phyloP scores from a whole-genome alignment of 441 rosid species.

The Flueggea neowawraea region DNA sequence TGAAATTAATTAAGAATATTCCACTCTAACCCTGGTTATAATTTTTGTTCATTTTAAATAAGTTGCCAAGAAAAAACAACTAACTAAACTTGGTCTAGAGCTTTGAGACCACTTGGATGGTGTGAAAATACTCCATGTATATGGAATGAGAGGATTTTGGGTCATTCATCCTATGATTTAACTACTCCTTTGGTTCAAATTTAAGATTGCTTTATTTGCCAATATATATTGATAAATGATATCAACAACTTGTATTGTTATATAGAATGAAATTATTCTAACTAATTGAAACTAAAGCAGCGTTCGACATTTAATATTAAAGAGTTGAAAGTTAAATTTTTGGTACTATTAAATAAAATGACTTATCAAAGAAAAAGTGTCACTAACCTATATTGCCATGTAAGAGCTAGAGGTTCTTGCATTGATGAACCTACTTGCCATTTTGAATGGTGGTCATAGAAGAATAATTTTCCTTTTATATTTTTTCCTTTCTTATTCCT shows the following conservation, averaged over 20 bases:
- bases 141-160: background rate
- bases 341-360: no score
- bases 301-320: no score
- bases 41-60: no score
- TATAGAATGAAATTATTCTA: no score
- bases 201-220: background rate
- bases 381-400: no score
- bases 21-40: conserved; percentile 14
- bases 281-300: no score
- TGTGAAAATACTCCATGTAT: background rate
- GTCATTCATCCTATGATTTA: conserved; percentile 7
- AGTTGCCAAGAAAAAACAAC: no score
- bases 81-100: no score
- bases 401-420: background rate
- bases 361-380: no score
- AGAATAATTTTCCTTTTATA: background rate
- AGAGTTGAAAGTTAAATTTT: no score
- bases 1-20: conserved; percentile 16
- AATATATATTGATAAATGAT: conserved; percentile 2
- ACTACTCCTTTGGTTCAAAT: conserved; percentile 4
- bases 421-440: background rate
- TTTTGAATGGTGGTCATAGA: background rate
- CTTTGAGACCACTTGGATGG: conserved; percentile 6
- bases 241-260: background rate
- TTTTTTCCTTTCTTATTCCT: no score